Conservation (phyloP, 805 yeast species). For the Myxozyma vanderwaltii region DNA sequence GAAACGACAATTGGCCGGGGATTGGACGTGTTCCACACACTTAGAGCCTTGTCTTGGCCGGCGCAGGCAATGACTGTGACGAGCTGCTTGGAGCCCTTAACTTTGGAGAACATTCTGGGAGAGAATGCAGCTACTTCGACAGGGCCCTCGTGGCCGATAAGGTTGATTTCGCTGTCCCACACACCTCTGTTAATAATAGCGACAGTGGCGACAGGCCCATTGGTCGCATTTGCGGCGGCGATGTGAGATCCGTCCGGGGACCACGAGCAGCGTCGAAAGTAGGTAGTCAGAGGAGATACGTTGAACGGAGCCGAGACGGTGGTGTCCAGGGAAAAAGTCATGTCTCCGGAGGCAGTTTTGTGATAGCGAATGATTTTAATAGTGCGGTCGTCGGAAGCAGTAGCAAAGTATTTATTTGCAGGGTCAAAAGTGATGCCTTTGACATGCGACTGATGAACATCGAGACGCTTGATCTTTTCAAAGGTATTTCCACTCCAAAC, state of each 20-base stretch:
- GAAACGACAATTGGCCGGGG: conserved; percentile 81
- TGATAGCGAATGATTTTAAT: conserved; percentile 85
- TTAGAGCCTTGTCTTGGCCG: conserved; percentile 89
- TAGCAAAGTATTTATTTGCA: conserved; percentile 95
- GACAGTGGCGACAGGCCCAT: conserved; percentile 65
- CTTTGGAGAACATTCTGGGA: conserved; percentile 44
- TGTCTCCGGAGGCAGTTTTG: conserved; percentile 61
- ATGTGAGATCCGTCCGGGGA: conserved; percentile 73
- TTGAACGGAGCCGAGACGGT: conserved; percentile 81
- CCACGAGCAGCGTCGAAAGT: conserved; percentile 74
- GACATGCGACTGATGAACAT: conserved; percentile 91
- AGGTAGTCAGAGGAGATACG: conserved; percentile 88
- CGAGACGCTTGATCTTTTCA: conserved; percentile 74
- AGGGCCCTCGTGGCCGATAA: conserved; percentile 72
- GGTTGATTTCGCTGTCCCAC: conserved; percentile 64
- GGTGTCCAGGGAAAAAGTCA: conserved; percentile 84
- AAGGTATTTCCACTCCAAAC: conserved; percentile 93
- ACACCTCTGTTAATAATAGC: conserved; percentile 64
- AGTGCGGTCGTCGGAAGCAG: conserved; percentile 94
- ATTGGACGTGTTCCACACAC: conserved; percentile 80
- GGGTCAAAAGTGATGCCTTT: conserved; percentile 98
- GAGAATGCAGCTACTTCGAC: conserved; percentile 64
- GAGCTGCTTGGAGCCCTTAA: conserved; percentile 40
- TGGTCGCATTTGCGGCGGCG: conserved; percentile 69
- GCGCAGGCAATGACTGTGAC: conserved; percentile 89